A percentile compares a stretch with the other conserved stretches of the same genome.
Evolutionary conservation across 305 asterid species (phyloP).

Genomic region (Fraxinus latifolia): DNA sequence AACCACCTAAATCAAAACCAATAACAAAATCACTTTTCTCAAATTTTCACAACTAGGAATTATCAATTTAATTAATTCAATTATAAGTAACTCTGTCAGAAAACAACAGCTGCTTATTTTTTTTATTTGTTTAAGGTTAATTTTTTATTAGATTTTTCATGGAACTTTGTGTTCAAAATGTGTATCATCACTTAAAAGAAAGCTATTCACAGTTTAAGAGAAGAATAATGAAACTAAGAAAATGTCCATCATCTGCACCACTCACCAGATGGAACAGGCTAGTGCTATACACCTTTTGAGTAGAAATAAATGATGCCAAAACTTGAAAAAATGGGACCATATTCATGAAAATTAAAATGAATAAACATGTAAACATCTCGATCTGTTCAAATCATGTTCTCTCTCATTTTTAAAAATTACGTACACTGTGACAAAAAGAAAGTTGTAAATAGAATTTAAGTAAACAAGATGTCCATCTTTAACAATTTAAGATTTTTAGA

Average conservation of each 20-base stretch:
- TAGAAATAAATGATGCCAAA: conserved; percentile 36
- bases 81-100: not conserved
- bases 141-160: conserved; percentile 15
- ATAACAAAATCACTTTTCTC: not conserved
- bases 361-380: not conserved
- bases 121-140: not conserved
- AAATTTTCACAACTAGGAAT: not conserved
- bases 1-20: not conserved
- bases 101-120: not conserved
- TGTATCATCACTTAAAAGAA: conserved; percentile 27
- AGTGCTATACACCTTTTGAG: conserved; percentile 34
- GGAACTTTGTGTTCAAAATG: conserved; percentile 22
- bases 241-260: conserved; percentile 9
- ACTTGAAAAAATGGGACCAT: conserved; percentile 23
- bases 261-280: conserved; percentile 17
- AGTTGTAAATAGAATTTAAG: not conserved
- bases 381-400: not conserved
- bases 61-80: not conserved
- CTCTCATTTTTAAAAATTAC: not conserved
- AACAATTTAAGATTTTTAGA: not conserved
- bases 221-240: conserved; percentile 7
- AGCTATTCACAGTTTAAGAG: not conserved
- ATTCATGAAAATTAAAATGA: not conserved
- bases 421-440: not conserved
- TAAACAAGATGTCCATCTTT: not conserved